These are phyloP conservation scores for Aspergillus conjunctus DNA, from an alignment of 495 filamentous ascomycete genomes.

Conservation along the genomic window DNA sequence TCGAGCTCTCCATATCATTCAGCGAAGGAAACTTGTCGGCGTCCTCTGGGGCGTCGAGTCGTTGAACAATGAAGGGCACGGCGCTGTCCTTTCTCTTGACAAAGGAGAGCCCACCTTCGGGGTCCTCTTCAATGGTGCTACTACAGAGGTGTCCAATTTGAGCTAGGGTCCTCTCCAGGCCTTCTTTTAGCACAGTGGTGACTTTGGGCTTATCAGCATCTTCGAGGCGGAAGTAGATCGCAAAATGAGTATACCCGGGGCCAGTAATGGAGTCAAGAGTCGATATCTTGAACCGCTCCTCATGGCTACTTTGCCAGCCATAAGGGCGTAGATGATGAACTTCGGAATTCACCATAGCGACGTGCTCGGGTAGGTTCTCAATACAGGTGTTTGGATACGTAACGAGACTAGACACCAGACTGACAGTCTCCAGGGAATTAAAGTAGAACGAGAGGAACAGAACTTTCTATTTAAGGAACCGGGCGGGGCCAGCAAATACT, in stretches of 20 bases:
- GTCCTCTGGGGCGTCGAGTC: slow-evolving; percentile 35
- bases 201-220: slow-evolving; percentile 31
- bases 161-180: slow-evolving; percentile 41
- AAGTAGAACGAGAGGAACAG: too few relatives aligned
- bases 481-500: too few relatives aligned
- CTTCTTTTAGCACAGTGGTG: slow-evolving; percentile 27
- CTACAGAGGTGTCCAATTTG: slow-evolving; percentile 45
- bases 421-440: too few relatives aligned
- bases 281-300: slow-evolving; percentile 27
- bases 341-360: too few relatives aligned
- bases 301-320: slow-evolving; percentile 25
- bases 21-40: slow-evolving; percentile 21
- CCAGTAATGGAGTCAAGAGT: slow-evolving; percentile 23
- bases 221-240: slow-evolving; percentile 38
- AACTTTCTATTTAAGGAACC: too few relatives aligned
- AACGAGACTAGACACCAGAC: too few relatives aligned
- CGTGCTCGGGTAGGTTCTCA: too few relatives aligned
- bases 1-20: slow-evolving; percentile 15
- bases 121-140: slow-evolving; percentile 43
- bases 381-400: too few relatives aligned
- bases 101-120: slow-evolving; percentile 36
- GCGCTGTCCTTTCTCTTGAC: slow-evolving; percentile 44
- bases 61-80: slow-evolving; percentile 41
- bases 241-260: slow-evolving; percentile 27
- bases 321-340: slow-evolving; percentile 15